Conservation (phyloP, 345 rosid genomes). For the Eucalyptus tenuipes region DNA sequence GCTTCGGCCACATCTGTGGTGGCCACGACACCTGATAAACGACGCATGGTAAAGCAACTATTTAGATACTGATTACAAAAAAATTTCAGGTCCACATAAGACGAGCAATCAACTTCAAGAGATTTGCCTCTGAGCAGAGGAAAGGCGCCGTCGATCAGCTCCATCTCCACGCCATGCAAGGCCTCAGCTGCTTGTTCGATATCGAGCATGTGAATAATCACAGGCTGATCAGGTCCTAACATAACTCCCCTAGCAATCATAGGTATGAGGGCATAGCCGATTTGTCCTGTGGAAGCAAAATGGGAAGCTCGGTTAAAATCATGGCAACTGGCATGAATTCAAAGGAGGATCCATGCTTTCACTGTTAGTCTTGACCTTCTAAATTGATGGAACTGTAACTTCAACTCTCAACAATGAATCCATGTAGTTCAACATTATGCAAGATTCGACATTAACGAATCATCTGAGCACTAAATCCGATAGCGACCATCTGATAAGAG, state of each 20-base stretch:
- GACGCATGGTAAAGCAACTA: background rate
- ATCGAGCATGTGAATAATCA: conserved; percentile 78
- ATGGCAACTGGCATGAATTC: background rate
- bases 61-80: background rate
- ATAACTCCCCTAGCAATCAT: conserved; percentile 75
- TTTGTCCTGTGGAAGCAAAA: conserved; percentile 46
- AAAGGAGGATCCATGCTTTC: background rate
- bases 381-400: background rate
- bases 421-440: background rate
- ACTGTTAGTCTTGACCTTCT: background rate
- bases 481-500: background rate
- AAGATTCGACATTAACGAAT: background rate
- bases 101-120: background rate
- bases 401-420: background rate
- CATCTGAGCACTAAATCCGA: background rate
- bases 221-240: conserved; percentile 76
- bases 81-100: background rate
- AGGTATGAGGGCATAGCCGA: conserved; percentile 86
- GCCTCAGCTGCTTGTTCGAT: conserved; percentile 52
- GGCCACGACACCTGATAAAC: conserved; percentile 40
- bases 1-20: conserved; percentile 69
- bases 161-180: conserved; percentile 70
- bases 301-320: background rate
- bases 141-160: conserved; percentile 68
- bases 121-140: conserved; percentile 56